A percentile compares a stretch with the other conserved stretches of the same genome.
These are phyloP conservation scores for Psilocybe subaeruginosa DNA, from an alignment of 768 basidiomycete species.

Conservation along the genomic window DNA sequence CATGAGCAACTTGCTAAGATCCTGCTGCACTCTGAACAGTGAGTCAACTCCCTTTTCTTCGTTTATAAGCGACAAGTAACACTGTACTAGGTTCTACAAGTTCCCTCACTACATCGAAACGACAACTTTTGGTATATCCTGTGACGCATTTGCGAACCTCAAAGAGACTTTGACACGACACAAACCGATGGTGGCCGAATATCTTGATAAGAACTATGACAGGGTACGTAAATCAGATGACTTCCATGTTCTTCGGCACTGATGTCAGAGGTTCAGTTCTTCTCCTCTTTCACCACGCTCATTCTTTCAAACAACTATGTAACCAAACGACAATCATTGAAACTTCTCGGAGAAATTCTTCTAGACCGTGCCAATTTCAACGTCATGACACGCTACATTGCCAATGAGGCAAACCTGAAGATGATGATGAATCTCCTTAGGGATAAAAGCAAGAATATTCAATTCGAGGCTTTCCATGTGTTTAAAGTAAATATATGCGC, in stretches of 20 bases:
- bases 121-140: constrained; percentile 97
- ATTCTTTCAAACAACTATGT: constrained; percentile 96
- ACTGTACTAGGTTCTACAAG: constrained; percentile 79
- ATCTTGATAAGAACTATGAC: constrained; percentile 97
- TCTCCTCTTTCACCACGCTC: constrained; percentile 91
- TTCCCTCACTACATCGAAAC: constrained; percentile 97
- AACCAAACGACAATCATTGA: constrained; percentile 98
- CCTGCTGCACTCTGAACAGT: constrained; percentile 93
- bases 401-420: constrained; percentile 94
- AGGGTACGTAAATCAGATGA: constrained; percentile 54
- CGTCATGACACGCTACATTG: constrained; percentile 98
- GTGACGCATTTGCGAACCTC: constrained; percentile 96
- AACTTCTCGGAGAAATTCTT: constrained; percentile 96
- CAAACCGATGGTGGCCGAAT: constrained; percentile 97
- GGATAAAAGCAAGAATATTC: constrained; percentile 99
- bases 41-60: constrained; percentile 34
- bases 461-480: constrained; percentile 99
- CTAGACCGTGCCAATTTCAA: constrained; percentile 98
- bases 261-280: constrained; percentile 65
- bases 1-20: constrained; percentile 92
- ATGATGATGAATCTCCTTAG: constrained; percentile 99
- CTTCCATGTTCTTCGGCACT: constrained; percentile 15
- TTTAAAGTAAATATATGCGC: constrained; percentile 79
- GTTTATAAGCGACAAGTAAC: not conserved
- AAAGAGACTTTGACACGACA: constrained; percentile 97